Evolutionary conservation across 352 stramenopile species (phyloP), one percentile per base, ranked within the genome.

Genomic region (Phytophthora cryptogea): DNA sequence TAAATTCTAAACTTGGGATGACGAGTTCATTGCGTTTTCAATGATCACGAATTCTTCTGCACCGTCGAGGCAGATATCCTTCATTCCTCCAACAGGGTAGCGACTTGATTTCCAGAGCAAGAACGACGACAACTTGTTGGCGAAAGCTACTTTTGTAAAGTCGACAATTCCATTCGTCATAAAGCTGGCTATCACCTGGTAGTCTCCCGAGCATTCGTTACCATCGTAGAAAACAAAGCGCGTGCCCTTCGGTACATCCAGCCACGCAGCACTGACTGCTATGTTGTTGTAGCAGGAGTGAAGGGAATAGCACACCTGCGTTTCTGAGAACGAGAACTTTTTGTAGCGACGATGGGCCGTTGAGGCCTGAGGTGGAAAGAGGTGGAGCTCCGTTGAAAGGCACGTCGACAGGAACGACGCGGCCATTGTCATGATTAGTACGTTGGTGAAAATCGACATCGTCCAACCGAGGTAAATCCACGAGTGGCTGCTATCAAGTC

Each of bases 251-350:
- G 40, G 50, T 9, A 14, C 41, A 40, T 32, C 32, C n/a, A 36
- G 6, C 57, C 57, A 60, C 11, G 33, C 40, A 44, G 35, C 41
- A 31, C 28, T 23, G 17, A 56, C 57, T 9, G 57, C 49, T 10
- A 66, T 27, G 14, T 66, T 66, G 11, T 48, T 44, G 49, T 54
- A 66, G 49, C 57, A 66, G 16, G 41, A 54, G 35, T 66, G 49
- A 10, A 66, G 41, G 11, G 49, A 54, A 40, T 66, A 66, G 17
- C 50, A 66, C 4, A 65, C 49, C 31, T 65, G 49, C 31, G 41
- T 23, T 2, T 28, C 49, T 5, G 57, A 59, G 11, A 66, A 54
- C 6, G 33, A 54, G 17, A 60, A 54, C 20, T 59, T 54, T 20
- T 66, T 66, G 43, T 54, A 60, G 42, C 41, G 48, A 11, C 8